Percentiles rank a stretch among this genome's conserved stretches.
Conservation (phyloP, 441 rosid species). For the Euphorbia schlechtendalii region DNA sequence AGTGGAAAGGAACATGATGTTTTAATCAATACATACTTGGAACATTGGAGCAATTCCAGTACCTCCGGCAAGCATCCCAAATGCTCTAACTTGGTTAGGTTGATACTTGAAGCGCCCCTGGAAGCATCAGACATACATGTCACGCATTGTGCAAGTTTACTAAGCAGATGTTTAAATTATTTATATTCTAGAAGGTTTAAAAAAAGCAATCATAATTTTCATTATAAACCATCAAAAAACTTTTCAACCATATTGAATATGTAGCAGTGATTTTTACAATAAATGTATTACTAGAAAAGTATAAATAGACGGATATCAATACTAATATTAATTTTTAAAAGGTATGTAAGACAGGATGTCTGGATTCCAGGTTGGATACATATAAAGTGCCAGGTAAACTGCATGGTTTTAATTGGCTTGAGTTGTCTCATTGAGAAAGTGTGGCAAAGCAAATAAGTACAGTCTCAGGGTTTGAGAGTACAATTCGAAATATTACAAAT, state of each 20-base stretch:
- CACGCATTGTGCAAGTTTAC: background rate
- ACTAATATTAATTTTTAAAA: background rate
- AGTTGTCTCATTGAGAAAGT: background rate
- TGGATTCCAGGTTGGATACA: background rate
- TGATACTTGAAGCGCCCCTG: slow-evolving; percentile 91
- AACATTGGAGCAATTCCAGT: slow-evolving; percentile 98
- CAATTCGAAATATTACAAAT: background rate
- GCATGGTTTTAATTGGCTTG: background rate
- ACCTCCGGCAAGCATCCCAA: slow-evolving; percentile 95
- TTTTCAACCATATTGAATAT: background rate
- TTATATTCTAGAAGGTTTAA: background rate
- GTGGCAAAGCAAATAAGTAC: background rate
- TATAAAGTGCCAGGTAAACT: background rate
- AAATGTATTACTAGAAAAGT: background rate
- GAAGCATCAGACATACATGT: background rate
- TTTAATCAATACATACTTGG: slow-evolving; percentile 48
- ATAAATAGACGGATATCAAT: background rate
- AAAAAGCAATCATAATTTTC: background rate
- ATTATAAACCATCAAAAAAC: background rate
- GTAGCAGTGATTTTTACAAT: background rate
- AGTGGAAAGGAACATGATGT: background rate
- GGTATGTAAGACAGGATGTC: background rate
- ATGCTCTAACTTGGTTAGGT: slow-evolving; percentile 74
- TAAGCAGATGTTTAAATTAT: background rate
- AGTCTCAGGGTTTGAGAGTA: background rate